phyloP scores from a whole-genome alignment of 2,329 filamentous ascomycete species.

The Aspergillus terreus region DNA sequence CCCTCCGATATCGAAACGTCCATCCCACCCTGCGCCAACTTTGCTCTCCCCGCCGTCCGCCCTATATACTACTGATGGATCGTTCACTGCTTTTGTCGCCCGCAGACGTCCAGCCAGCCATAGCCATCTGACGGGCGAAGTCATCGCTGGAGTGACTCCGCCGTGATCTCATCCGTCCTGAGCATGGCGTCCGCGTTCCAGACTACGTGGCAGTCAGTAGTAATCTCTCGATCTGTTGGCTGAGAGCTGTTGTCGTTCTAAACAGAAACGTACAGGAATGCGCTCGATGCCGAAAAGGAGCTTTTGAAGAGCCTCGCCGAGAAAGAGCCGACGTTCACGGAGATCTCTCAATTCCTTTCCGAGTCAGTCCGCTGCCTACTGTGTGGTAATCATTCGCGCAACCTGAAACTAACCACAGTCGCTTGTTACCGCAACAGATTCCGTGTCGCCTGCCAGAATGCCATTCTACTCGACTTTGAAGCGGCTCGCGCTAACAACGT shows the following conservation, averaged over 20 bases:
- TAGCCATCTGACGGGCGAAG: constrained; percentile 56
- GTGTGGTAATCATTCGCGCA: constrained; percentile 5
- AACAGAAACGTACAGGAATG: constrained; percentile 24
- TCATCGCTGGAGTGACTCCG: constrained; percentile 49
- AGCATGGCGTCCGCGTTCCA: constrained; percentile 46
- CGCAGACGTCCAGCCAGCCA: constrained; percentile 50
- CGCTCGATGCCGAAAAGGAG: constrained; percentile 46
- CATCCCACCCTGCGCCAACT: constrained; percentile 12
- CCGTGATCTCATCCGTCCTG: constrained; percentile 16
- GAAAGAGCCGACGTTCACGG: constrained; percentile 47
- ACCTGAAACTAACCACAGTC: constrained; percentile 3
- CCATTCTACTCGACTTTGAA: constrained; percentile 64
- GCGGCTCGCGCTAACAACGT: constrained; percentile 54
- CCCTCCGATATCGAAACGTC: constrained; percentile 5
- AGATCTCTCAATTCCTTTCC: constrained; percentile 45
- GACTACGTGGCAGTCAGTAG: constrained; percentile 53
- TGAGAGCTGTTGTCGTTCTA: constrained; percentile 14
- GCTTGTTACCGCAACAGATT: constrained; percentile 47
- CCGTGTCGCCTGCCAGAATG: constrained; percentile 67
- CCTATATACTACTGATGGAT: constrained; percentile 49
- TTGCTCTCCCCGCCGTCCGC: background rate
- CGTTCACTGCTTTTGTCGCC: constrained; percentile 46
- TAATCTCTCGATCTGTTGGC: constrained; percentile 14
- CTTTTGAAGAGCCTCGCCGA: constrained; percentile 48
- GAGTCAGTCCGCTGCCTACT: constrained; percentile 24